phyloP scores from a whole-genome alignment of 768 basidiomycete genomes.

The Termitomyces sp. region DNA sequence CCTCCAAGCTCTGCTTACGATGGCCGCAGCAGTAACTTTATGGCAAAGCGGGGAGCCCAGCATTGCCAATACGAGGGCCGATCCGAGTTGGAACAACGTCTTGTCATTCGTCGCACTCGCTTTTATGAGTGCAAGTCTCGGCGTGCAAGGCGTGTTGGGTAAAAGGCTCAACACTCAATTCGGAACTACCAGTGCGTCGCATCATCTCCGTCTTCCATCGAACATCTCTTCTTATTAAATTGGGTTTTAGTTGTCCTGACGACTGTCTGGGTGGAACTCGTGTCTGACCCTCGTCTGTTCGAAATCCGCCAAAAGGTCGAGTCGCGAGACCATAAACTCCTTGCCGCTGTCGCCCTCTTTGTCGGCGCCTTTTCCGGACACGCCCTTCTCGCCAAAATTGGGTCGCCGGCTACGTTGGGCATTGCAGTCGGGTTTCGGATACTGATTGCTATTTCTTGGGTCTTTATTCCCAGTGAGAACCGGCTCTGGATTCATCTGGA shows the following conservation, averaged over 20 bases:
- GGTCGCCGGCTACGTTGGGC: conserved; percentile 63
- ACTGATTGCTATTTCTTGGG: conserved; percentile 61
- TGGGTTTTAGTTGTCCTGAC: conserved; percentile 67
- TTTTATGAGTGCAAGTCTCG: conserved; percentile 80
- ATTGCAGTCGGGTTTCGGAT: conserved; percentile 62
- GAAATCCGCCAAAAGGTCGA: conserved; percentile 46
- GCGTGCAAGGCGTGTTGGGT: conserved; percentile 86
- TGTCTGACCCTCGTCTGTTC: conserved; percentile 48
- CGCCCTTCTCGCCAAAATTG: conserved; percentile 57
- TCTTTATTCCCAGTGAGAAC: conserved; percentile 37
- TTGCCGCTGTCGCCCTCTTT: conserved; percentile 53
- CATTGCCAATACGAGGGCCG: conserved; percentile 50
- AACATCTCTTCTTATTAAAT: neutral
- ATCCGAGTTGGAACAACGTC: conserved; percentile 69
- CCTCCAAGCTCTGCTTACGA: conserved; percentile 73
- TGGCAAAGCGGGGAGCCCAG: conserved; percentile 66
- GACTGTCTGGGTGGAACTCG: conserved; percentile 89
- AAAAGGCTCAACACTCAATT: conserved; percentile 81
- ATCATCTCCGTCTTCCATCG: neutral
- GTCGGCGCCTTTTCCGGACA: conserved; percentile 70
- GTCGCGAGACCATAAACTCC: conserved; percentile 13
- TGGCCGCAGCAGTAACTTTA: conserved; percentile 66
- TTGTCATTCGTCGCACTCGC: conserved; percentile 69
- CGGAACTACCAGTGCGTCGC: conserved; percentile 64
- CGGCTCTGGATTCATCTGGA: too few species aligned